These are phyloP conservation scores for Aphanomyces invadans DNA, from an alignment of 352 stramenopile genomes.

Conservation along the genomic window DNA sequence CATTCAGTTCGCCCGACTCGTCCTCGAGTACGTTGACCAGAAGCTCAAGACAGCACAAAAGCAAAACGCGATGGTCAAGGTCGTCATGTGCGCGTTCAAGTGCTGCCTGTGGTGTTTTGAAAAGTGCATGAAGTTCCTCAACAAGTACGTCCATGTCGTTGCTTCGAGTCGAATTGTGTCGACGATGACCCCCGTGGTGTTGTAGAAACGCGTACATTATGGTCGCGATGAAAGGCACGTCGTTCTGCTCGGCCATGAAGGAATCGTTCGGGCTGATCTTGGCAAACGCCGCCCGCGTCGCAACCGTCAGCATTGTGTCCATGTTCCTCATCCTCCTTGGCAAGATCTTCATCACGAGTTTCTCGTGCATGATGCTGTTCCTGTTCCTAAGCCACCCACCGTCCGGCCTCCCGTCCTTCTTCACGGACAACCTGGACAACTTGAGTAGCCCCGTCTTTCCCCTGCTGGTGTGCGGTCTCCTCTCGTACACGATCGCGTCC, in stretches of 20 bases:
- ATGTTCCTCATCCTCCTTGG: constrained; percentile 80
- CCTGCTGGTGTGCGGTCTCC: constrained; percentile 52
- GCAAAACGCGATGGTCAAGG: constrained; percentile 52
- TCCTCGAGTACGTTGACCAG: constrained; percentile 76
- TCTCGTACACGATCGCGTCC: constrained; percentile 61
- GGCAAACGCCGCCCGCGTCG: constrained; percentile 89
- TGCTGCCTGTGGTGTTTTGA: constrained; percentile 86
- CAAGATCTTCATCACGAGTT: constrained; percentile 80
- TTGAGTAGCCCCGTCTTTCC: constrained; percentile 70
- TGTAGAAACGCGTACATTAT: constrained; percentile 79
- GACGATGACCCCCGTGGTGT: no score
- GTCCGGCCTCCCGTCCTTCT: constrained; percentile 48
- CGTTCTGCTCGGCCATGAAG: constrained; percentile 86
- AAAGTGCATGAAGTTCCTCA: constrained; percentile 86
- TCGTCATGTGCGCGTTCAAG: constrained; percentile 83
- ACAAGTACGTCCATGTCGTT: constrained; percentile 33
- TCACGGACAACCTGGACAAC: constrained; percentile 56
- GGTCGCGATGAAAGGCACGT: constrained; percentile 78
- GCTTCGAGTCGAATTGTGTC: no score
- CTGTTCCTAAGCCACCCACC: constrained; percentile 66
- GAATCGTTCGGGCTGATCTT: constrained; percentile 94
- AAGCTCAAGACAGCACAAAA: constrained; percentile 58
- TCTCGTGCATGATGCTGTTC: constrained; percentile 77
- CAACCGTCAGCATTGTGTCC: constrained; percentile 73
- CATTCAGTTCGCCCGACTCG: constrained; percentile 63